phyloP scores from a whole-genome alignment of 1,284 basidiomycete genomes.

The Cryptococcus neoformans region DNA sequence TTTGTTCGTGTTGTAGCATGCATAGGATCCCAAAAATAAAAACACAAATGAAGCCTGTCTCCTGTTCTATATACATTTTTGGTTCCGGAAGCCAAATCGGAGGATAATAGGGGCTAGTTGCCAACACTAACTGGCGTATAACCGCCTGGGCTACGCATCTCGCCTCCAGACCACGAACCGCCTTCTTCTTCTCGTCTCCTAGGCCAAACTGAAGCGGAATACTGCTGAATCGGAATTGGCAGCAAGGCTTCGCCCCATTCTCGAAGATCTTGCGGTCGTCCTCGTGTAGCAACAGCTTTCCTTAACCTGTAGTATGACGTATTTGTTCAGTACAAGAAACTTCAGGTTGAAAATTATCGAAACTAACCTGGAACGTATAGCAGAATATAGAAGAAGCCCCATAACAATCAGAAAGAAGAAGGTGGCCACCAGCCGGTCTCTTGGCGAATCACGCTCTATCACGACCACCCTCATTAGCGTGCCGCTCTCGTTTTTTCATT shows the following conservation, averaged over 20 bases:
- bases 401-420: slow-evolving; percentile 81
- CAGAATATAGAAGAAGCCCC: slow-evolving; percentile 75
- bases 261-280: slow-evolving; percentile 39
- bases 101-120: slow-evolving; percentile 1
- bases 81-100: background rate
- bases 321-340: background rate
- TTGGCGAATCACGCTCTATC: slow-evolving; percentile 76
- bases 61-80: background rate
- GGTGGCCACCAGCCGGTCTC: slow-evolving; percentile 86
- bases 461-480: background rate
- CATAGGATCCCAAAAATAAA: background rate
- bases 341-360: background rate
- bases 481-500: background rate
- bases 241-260: slow-evolving; percentile 38
- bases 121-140: slow-evolving; percentile 24
- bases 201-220: slow-evolving; percentile 8
- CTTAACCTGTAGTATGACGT: slow-evolving; percentile 19
- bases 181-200: slow-evolving; percentile 1
- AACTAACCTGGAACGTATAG: slow-evolving; percentile 58
- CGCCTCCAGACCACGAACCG: background rate
- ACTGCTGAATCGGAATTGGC: slow-evolving; percentile 14
- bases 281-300: slow-evolving; percentile 37
- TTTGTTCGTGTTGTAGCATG: slow-evolving; percentile 3
- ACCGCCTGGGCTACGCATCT: slow-evolving; percentile 8
- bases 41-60: background rate